A percentile compares a stretch with the other conserved stretches of the same genome.
phyloP scores from a whole-genome alignment of 108 stramenopile genomes.

The Nitzschia sp. region DNA sequence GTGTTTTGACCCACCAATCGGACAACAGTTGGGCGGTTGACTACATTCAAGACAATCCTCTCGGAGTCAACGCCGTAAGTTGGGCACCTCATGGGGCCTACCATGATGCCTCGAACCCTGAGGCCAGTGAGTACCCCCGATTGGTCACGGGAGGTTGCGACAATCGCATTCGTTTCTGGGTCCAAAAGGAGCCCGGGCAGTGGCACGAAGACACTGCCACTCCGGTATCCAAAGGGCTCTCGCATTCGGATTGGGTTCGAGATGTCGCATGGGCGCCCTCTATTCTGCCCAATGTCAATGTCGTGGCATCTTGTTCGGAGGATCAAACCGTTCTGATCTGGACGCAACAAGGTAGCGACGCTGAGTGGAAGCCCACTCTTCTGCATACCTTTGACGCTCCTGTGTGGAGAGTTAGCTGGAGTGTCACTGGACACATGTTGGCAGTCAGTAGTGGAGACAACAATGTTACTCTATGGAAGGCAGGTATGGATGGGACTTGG shows the following conservation, averaged over 20 bases:
- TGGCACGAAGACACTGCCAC: conserved; percentile 63
- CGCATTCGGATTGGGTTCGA: conserved; percentile 94
- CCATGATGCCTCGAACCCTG: conserved; percentile 3
- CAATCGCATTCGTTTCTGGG: conserved; percentile 92
- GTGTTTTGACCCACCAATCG: conserved; percentile 70
- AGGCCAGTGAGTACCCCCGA: conserved; percentile 37
- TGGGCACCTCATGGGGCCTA: conserved; percentile 85
- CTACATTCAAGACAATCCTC: conserved; percentile 70
- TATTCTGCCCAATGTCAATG: conserved; percentile 79
- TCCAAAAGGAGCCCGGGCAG: conserved; percentile 42
- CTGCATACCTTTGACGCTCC: conserved; percentile 88
- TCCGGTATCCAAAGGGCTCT: conserved; percentile 27
- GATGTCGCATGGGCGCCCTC: conserved; percentile 98
- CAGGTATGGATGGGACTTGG: conserved; percentile 74
- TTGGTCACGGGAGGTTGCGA: conserved; percentile 97
- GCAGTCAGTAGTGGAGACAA: conserved; percentile 96
- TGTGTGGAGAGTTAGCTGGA: conserved; percentile 98
- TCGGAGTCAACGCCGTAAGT: conserved; percentile 87
- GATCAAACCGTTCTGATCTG: conserved; percentile 93
- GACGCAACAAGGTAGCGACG: conserved; percentile 59
- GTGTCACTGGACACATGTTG: conserved; percentile 93
- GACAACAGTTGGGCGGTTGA: conserved; percentile 74
- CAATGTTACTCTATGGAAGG: conserved; percentile 95
- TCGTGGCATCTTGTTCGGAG: conserved; percentile 94
- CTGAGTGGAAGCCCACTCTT: conserved; percentile 77